Evolutionary conservation across 2,329 filamentous ascomycete genomes (phyloP).

Genomic region (Botrytis tulipae): DNA sequence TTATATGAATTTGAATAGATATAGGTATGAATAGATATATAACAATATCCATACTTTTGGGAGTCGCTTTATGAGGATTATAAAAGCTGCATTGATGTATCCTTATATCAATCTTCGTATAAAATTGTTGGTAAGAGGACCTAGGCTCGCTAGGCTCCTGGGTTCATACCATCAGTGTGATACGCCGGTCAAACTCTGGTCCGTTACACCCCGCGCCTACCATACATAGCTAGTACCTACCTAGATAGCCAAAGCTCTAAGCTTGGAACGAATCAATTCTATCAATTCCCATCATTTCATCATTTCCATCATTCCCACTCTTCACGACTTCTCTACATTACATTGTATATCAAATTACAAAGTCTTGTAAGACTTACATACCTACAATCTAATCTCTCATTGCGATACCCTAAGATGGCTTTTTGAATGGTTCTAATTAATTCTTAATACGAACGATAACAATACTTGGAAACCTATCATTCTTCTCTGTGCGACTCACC

Average conservation of each 20-base stretch:
- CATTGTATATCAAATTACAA: not conserved
- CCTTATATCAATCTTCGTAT: no score
- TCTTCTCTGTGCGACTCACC: slow-evolving; percentile 8
- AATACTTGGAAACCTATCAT: not conserved
- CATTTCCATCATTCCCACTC: not conserved
- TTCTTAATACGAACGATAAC: not conserved
- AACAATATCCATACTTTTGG: not conserved
- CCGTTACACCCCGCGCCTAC: slow-evolving; percentile 6
- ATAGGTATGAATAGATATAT: not conserved
- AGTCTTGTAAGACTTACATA: not conserved
- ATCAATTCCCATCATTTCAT: not conserved
- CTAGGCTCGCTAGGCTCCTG: no score
- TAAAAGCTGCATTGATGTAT: not conserved
- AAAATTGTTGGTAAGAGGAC: no score
- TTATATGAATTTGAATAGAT: not conserved
- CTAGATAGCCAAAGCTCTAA: not conserved
- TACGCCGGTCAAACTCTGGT: slow-evolving; percentile 3
- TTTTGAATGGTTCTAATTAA: not conserved
- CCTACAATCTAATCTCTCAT: not conserved
- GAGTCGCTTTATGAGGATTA: not conserved
- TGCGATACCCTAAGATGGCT: slow-evolving; percentile 8
- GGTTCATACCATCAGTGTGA: not conserved
- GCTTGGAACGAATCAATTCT: slow-evolving; percentile 1
- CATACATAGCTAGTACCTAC: not conserved
- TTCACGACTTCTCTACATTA: not conserved